Conservation (phyloP, 129 eudicot species). For the Centrapalus pauciflorus region DNA sequence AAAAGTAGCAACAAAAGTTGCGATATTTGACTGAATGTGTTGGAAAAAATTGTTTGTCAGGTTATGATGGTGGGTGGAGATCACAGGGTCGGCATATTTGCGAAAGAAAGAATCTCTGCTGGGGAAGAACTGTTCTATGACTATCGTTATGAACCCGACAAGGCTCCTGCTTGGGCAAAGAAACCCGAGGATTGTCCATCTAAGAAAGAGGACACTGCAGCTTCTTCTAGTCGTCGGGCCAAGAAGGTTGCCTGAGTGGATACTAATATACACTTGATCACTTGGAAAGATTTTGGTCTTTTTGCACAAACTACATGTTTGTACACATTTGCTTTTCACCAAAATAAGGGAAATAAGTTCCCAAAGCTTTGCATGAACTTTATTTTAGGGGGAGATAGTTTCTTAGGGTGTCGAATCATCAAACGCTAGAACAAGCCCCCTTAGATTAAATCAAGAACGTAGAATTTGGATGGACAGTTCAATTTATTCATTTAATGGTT, state of each 20-base stretch:
- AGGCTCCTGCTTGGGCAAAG: conserved; percentile 87
- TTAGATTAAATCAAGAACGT: too few species aligned
- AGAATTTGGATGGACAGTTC: too few species aligned
- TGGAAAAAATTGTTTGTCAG: conserved; percentile 30
- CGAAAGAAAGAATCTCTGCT: conserved; percentile 62
- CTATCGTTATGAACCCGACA: conserved; percentile 75
- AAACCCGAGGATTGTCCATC: conserved; percentile 63
- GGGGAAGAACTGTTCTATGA: conserved; percentile 89
- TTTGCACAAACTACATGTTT: not conserved
- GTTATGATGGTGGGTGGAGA: conserved; percentile 94
- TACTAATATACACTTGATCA: not conserved
- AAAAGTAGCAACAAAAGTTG: not conserved
- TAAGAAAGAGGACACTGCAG: conserved; percentile 46
- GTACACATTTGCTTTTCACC: conserved; percentile 5
- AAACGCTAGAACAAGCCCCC: too few species aligned
- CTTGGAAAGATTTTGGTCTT: not conserved
- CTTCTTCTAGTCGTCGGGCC: conserved; percentile 63
- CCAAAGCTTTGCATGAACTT: not conserved
- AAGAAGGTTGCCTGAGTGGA: conserved; percentile 58
- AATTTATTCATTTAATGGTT: too few species aligned
- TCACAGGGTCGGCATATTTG: conserved; percentile 90
- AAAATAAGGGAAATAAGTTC: not conserved
- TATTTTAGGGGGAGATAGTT: too few species aligned
- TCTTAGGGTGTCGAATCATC: too few species aligned
- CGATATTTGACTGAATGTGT: not conserved